These are phyloP conservation scores for Cordyceps tenuipes DNA, from an alignment of 2,329 filamentous ascomycete genomes.

Conservation along the genomic window DNA sequence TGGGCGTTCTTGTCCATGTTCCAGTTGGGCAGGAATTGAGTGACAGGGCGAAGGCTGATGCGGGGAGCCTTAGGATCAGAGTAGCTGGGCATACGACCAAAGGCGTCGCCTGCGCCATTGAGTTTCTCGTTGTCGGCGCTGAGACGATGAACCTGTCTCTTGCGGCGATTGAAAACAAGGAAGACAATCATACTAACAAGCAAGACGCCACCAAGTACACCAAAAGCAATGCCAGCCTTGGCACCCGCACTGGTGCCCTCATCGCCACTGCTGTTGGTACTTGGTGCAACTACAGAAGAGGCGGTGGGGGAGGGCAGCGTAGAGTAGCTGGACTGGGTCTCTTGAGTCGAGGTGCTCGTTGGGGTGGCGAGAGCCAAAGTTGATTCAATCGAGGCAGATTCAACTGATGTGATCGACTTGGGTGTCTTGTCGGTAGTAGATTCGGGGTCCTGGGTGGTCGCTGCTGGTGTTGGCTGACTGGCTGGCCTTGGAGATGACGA, in stretches of 20 bases:
- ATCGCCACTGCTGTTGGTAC: background rate
- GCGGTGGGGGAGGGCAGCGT: conserved; percentile 2
- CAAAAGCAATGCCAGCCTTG: conserved; percentile 80
- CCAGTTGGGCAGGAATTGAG: conserved; percentile 70
- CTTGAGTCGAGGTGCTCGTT: background rate
- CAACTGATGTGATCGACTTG: conserved; percentile 17
- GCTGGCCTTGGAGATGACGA: background rate
- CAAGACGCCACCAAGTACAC: conserved; percentile 63
- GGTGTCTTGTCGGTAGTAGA: conserved; percentile 15
- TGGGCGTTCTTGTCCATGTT: conserved; percentile 37
- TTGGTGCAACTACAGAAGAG: background rate
- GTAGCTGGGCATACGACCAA: conserved; percentile 10
- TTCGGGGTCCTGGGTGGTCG: conserved; percentile 15
- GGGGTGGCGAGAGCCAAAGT: conserved; percentile 15
- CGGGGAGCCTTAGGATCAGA: conserved; percentile 54
- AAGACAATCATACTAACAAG: conserved; percentile 60
- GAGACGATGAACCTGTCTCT: conserved; percentile 52
- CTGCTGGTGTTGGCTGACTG: background rate
- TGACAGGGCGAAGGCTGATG: conserved; percentile 75
- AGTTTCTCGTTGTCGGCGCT: conserved; percentile 57
- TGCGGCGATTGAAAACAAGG: conserved; percentile 61
- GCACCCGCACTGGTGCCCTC: conserved; percentile 27
- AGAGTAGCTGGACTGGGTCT: background rate
- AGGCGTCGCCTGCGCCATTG: conserved; percentile 21
- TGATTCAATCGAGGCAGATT: conserved; percentile 20